Evolutionary conservation across 2,329 filamentous ascomycete genomes (phyloP), one percentile per base, ranked within the genome.

Genomic region (Coniochaeta pulveracea): DNA sequence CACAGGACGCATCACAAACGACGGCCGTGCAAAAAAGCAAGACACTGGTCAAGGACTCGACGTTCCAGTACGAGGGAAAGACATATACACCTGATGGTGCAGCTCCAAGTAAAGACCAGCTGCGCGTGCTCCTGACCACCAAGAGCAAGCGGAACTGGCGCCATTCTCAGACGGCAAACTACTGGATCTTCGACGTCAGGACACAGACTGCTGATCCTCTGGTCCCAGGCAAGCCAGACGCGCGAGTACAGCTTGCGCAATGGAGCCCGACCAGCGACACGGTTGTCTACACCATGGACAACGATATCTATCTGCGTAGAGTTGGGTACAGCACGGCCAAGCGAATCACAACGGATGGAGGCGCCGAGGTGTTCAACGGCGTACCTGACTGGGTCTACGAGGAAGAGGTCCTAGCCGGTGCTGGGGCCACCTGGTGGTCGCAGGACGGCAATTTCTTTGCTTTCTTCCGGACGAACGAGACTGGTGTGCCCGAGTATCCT

Each of bases 381-480:
- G 76, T 95, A 14, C 91, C 91, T 1, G 93, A 98, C 54, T 98
- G 91, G 91, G 91, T 96, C 0, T 93, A 93, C 50, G 85, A 93
- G 52, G 68, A 72, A 43, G 85, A 93, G 54, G 85, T 93, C 3
- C 84, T 96, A 40, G 56, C 64, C 10, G 80, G 73, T 2, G 82
- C 84, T 45, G 85, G 74, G 40, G 89, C 84, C 5, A 93, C 88
- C 1, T 98, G 93, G 91, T 98, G 88, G 88, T 89, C 85, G 21
- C 71, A 79, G 22, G 85, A 93, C 52, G 91, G 88, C 33, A 80
- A 85, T 47, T 93, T 83, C 51, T 60, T 98, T 37, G 85, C 91
- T 15, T 98, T 94, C 54, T 63, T 98, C 39, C 79, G 86, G 19
- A 98, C 91, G 5, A 91, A 98, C 52, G 93, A 98, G 59, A 86